phyloP scores from a whole-genome alignment of 176 grass and related monocot genomes.

The Chrysopogon serrulatus region DNA sequence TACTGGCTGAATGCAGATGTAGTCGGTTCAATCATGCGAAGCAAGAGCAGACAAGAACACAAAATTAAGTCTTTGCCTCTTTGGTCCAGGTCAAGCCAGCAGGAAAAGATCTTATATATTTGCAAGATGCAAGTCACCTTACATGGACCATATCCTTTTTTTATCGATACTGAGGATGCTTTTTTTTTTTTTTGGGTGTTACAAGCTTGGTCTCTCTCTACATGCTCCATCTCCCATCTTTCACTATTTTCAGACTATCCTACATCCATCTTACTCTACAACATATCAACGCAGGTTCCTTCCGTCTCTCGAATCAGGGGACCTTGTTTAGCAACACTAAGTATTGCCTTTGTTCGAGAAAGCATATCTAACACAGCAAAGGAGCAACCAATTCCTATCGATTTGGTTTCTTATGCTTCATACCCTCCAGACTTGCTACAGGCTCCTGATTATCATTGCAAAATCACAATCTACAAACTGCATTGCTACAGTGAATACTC shows the following conservation, averaged over 20 bases:
- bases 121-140: not conserved
- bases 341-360: not conserved
- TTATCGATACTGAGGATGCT: not conserved
- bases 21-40: not conserved
- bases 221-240: not conserved
- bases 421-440: not conserved
- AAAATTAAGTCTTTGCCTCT: not conserved
- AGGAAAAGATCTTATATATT: not conserved
- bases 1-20: not conserved
- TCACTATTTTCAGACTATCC: not conserved
- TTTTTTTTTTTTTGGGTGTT: fast-evolving
- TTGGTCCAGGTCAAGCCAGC: not conserved
- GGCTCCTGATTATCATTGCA: not conserved
- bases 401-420: not conserved
- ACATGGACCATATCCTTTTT: not conserved
- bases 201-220: not conserved
- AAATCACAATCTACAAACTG: not conserved
- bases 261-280: not conserved
- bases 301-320: not conserved
- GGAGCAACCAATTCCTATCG: not conserved
- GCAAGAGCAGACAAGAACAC: not conserved
- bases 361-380: not conserved
- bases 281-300: not conserved
- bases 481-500: not conserved
- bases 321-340: not conserved